phyloP scores from a whole-genome alignment of 352 stramenopile genomes.

The Phytophthora cactorum region DNA sequence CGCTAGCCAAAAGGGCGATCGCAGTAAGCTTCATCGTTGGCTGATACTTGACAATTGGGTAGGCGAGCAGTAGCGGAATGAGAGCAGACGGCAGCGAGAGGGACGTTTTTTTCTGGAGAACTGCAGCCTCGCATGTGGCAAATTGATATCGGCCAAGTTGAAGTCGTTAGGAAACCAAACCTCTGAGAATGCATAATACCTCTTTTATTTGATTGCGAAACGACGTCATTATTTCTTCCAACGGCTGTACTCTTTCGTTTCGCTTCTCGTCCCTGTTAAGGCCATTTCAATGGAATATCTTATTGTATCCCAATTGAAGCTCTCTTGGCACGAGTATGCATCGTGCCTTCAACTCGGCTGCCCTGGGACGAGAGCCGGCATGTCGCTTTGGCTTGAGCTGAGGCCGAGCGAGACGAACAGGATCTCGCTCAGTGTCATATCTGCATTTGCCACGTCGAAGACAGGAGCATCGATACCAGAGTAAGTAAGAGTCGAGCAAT shows the following conservation, averaged over 20 bases:
- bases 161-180: conserved; percentile 35
- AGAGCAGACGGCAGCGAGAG: conserved; percentile 18
- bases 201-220: conserved; percentile 26
- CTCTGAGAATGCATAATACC: conserved; percentile 18
- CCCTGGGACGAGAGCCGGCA: conserved; percentile 15
- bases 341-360: conserved; percentile 15
- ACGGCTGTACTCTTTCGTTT: background rate
- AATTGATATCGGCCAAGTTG: conserved; percentile 15
- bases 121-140: conserved; percentile 22
- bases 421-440: conserved; percentile 15
- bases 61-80: conserved; percentile 15
- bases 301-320: background rate
- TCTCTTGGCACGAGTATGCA: background rate
- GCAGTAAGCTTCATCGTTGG: conserved; percentile 18
- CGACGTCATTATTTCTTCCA: conserved; percentile 14
- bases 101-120: conserved; percentile 29
- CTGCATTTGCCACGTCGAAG: conserved; percentile 30
- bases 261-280: conserved; percentile 5
- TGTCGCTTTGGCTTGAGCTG: conserved; percentile 18
- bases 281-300: conserved; percentile 26
- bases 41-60: conserved; percentile 16
- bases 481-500: background rate
- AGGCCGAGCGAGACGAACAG: background rate
- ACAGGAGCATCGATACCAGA: conserved; percentile 13
- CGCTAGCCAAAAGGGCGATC: conserved; percentile 6